Percentiles rank a stretch among this genome's conserved stretches.
phyloP scores from a whole-genome alignment of 2,329 filamentous ascomycete genomes.

The Hypoxylon sp. region DNA sequence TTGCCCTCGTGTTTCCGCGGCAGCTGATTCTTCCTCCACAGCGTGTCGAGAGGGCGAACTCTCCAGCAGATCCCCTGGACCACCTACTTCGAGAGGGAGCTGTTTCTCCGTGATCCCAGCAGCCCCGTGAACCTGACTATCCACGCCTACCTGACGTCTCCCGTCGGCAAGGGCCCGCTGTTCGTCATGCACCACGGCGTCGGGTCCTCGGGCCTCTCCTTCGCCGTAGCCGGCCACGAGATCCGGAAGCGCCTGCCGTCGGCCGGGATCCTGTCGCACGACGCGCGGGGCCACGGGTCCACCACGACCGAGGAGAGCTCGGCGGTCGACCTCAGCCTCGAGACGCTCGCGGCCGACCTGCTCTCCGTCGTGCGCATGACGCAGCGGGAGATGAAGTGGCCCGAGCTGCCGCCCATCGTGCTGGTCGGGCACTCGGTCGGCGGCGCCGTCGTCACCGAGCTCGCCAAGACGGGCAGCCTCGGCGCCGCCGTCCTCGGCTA shows the following conservation, averaged over 20 bases:
- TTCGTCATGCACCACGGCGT: slow-evolving; percentile 96
- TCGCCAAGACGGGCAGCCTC: slow-evolving; percentile 73
- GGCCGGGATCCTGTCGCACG: slow-evolving; percentile 83
- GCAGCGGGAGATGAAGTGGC: slow-evolving; percentile 74
- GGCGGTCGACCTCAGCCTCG: slow-evolving; percentile 72
- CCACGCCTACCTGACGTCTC: slow-evolving; percentile 89
- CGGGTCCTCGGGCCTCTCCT: slow-evolving; percentile 91
- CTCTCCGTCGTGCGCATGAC: slow-evolving; percentile 73
- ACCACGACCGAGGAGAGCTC: slow-evolving; percentile 59
- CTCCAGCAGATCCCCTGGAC: slow-evolving; percentile 81
- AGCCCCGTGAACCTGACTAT: slow-evolving; percentile 63
- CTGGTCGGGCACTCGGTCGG: slow-evolving; percentile 93
- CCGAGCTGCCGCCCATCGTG: slow-evolving; percentile 74
- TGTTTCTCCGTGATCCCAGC: slow-evolving; percentile 69
- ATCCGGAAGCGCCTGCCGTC: slow-evolving; percentile 78
- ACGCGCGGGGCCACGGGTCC: slow-evolving; percentile 86
- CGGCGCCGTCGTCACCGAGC: slow-evolving; percentile 86
- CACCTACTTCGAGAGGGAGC: slow-evolving; percentile 87
- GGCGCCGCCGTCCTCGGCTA: slow-evolving; percentile 79
- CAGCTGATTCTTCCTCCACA: slow-evolving; percentile 45
- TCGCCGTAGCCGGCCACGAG: slow-evolving; percentile 81
- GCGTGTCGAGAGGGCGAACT: slow-evolving; percentile 60
- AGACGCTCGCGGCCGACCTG: slow-evolving; percentile 77
- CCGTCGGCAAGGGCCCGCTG: slow-evolving; percentile 76
- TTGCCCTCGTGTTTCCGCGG: slow-evolving; percentile 24